Conservation (phyloP, 139 green algal genomes). For the Diplosphaera chodatii region DNA sequence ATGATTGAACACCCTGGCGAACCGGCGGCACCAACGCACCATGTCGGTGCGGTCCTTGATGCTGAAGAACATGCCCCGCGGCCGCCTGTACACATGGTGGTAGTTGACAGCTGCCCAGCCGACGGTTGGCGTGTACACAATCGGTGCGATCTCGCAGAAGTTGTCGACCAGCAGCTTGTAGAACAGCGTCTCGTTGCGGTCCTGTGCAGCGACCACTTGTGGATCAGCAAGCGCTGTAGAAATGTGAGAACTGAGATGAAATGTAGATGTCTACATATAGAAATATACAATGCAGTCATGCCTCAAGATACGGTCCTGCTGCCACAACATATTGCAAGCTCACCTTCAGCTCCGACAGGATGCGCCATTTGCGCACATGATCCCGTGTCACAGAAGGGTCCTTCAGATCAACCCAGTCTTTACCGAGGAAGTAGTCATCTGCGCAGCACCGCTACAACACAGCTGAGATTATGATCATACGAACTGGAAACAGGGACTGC, state of each 20-base stretch:
- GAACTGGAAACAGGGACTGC: too few relatives aligned
- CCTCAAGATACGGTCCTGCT: background rate
- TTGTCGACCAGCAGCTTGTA: conserved; percentile 67
- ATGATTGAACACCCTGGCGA: too few relatives aligned
- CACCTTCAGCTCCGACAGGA: conserved; percentile 64
- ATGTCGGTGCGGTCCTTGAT: conserved; percentile 72
- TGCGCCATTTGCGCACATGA: conserved; percentile 61
- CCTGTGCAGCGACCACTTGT: too few relatives aligned
- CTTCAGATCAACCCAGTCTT: conserved; percentile 45
- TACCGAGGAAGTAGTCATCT: conserved; percentile 40
- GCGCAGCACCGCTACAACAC: too few relatives aligned
- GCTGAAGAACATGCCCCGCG: conserved; percentile 91
- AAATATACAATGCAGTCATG: too few relatives aligned
- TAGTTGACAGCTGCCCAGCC: conserved; percentile 66
- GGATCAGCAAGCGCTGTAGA: too few relatives aligned
- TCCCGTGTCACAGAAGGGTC: conserved; percentile 53
- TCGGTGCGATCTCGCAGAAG: conserved; percentile 82
- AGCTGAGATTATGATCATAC: too few relatives aligned
- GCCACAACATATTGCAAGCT: too few relatives aligned
- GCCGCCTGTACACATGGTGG: conserved; percentile 57
- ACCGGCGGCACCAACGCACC: too few relatives aligned
- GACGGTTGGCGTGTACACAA: conserved; percentile 54
- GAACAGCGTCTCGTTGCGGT: conserved; percentile 95
- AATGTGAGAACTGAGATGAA: too few relatives aligned
- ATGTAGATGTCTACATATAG: too few relatives aligned